Evolutionary conservation across 2,329 filamentous ascomycete species (phyloP).

Genomic region (Neospermospora avenae): DNA sequence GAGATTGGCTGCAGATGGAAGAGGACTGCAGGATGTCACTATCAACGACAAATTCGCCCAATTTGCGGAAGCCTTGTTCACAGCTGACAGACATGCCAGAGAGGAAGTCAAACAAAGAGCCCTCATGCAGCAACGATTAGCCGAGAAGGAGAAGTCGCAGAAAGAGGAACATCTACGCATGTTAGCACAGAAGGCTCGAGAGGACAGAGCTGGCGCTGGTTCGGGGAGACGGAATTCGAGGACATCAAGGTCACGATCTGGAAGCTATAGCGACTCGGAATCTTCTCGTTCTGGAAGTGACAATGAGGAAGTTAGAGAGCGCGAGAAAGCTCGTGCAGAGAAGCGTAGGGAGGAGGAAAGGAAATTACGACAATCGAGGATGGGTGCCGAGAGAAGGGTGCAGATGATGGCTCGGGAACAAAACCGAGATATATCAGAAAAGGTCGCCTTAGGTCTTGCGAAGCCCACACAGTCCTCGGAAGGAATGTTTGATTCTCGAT

Average conservation of each 20-base stretch:
- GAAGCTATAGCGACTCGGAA: conserved; percentile 52
- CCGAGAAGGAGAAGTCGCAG: conserved; percentile 92
- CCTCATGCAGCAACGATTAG: conserved; percentile 91
- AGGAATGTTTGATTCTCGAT: conserved; percentile 92
- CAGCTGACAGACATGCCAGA: conserved; percentile 88
- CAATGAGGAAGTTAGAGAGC: conserved; percentile 70
- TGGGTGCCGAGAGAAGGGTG: conserved; percentile 88
- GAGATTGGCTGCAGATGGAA: conserved; percentile 86
- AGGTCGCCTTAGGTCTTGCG: conserved; percentile 88
- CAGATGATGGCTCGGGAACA: conserved; percentile 94
- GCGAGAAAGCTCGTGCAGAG: conserved; percentile 75
- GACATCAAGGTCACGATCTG: conserved; percentile 39
- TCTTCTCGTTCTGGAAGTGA: conserved; percentile 40
- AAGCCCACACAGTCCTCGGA: conserved; percentile 92
- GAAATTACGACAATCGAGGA: conserved; percentile 86
- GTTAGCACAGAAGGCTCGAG: conserved; percentile 86
- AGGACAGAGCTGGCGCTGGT: conserved; percentile 63
- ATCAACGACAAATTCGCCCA: conserved; percentile 99
- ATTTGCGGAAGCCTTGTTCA: conserved; percentile 90
- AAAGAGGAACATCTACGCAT: conserved; percentile 90
- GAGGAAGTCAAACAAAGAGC: conserved; percentile 93
- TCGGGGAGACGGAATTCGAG: conserved; percentile 43
- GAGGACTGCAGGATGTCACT: conserved; percentile 85
- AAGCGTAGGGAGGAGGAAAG: conserved; percentile 79
- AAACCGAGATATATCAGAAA: conserved; percentile 94